These are phyloP conservation scores for Calocybe gangraenosa DNA, from an alignment of 768 basidiomycete species.

Conservation along the genomic window DNA sequence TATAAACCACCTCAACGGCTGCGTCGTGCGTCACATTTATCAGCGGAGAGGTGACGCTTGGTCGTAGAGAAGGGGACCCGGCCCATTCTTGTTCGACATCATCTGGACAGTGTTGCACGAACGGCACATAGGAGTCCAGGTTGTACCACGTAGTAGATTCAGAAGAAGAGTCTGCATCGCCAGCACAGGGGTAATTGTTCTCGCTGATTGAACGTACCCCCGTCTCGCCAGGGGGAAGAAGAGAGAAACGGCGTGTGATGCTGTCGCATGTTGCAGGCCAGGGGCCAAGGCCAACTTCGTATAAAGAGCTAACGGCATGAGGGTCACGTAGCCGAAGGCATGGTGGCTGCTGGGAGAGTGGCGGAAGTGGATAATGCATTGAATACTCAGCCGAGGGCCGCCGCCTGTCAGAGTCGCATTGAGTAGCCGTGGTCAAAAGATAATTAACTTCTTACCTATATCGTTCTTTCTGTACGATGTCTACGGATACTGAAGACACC, in stretches of 20 bases:
- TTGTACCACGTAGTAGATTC: slow-evolving; percentile 50
- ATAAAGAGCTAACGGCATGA: slow-evolving; percentile 52
- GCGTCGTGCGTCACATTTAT: slow-evolving; percentile 53
- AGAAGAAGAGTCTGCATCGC: slow-evolving; percentile 26
- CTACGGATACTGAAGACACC: slow-evolving; percentile 49
- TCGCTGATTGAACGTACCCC: slow-evolving; percentile 46
- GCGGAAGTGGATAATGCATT: slow-evolving; percentile 52
- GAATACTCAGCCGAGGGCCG: slow-evolving; percentile 37
- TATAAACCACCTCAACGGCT: slow-evolving; percentile 47
- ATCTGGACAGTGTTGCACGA: slow-evolving; percentile 27
- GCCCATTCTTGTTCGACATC: slow-evolving; percentile 33
- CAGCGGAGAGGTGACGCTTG: slow-evolving; percentile 50
- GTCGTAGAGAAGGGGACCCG: slow-evolving; percentile 34
- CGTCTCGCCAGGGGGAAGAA: slow-evolving; percentile 44
- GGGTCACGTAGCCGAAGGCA: slow-evolving; percentile 48
- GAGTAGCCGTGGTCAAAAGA: neutral
- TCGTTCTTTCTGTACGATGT: slow-evolving; percentile 61
- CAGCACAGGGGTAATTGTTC: slow-evolving; percentile 45
- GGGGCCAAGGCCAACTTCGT: slow-evolving; percentile 39
- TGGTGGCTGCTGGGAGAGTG: slow-evolving; percentile 59
- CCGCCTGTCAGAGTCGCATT: slow-evolving; percentile 28
- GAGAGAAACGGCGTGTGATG: slow-evolving; percentile 35
- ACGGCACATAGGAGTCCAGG: slow-evolving; percentile 51
- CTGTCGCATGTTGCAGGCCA: slow-evolving; percentile 18
- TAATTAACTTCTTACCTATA: slow-evolving; percentile 45